Evolutionary conservation across 1,284 basidiomycete species (phyloP), one percentile per base, ranked within the genome.

Genomic region (Gastroboletus turbinatus): DNA sequence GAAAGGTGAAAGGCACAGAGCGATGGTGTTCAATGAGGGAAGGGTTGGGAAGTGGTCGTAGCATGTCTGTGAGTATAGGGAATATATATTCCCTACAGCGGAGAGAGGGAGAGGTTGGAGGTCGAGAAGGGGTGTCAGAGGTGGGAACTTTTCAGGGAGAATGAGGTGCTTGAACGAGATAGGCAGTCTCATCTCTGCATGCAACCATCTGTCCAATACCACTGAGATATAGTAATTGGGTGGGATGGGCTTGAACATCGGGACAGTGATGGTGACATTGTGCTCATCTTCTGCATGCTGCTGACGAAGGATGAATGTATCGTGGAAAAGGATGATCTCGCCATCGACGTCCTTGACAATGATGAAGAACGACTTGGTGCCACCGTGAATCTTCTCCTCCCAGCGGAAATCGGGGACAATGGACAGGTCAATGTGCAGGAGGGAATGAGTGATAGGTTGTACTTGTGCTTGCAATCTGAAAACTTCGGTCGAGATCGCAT

Each of bases 91-190:
- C n/a, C n/a, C n/a, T n/a, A n/a, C n/a, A n/a, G n/a, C n/a, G 0
- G 92, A 86, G 9, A 97, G 79, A 0, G 96, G 96, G 0, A 98
- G 83, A 1, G 91, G 78, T 71, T 99, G 96, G 10, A 99, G 83
- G 61, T 98, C 96, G 46, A 99, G 88, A 19, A 99, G 85, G 5
- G 93, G 85, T 0, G 96, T 99, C 3, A 94, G 93, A 25, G 86
- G 82, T 0, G 96, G 94, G 83, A 98, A 98, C 66, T 96, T 96
- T 68, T 97, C 95, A 4, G 97, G 97, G 3, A 98, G 85, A 61
- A 99, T 96, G 52, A 99, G 84, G 70, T 99, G 95, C 74, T 96
- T 96, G 85, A 99, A 99, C 1, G 94, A 97, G 58, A 99, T 92
- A 0, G 97, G 96, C 0, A 99, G 78, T 11, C 94, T 86, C 2